A percentile compares a stretch with the other conserved stretches of the same genome.
phyloP scores from a whole-genome alignment of 805 yeast genomes.

The Ogataea angusta region DNA sequence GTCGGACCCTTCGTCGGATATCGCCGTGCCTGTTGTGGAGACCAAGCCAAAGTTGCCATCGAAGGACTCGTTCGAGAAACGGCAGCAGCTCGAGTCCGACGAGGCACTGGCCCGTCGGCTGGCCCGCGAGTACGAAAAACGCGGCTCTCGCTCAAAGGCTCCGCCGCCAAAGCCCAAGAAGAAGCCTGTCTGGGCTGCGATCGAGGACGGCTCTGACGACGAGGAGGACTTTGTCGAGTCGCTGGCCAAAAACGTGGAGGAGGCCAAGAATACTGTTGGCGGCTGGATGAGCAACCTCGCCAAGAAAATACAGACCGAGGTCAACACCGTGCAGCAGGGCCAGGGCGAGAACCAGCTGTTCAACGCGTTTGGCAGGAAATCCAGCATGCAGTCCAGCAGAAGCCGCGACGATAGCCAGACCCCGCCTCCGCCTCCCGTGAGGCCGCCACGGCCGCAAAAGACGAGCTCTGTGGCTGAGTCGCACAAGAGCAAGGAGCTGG shows the following conservation, averaged over 20 bases:
- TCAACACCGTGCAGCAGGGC: constrained; percentile 21
- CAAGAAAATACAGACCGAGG: constrained; percentile 39
- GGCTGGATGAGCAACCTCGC: constrained; percentile 74
- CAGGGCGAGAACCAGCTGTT: constrained; percentile 25
- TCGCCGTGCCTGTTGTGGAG: constrained; percentile 45
- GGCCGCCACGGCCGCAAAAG: constrained; percentile 4
- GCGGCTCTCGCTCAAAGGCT: constrained; percentile 7
- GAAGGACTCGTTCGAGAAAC: constrained; percentile 32
- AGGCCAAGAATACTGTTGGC: constrained; percentile 70
- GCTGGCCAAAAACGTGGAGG: constrained; percentile 72
- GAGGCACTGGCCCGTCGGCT: constrained; percentile 78
- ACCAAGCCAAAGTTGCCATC: constrained; percentile 33
- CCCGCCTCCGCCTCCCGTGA: constrained; percentile 3
- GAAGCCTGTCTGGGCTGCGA: constrained; percentile 22
- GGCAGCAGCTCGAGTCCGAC: constrained; percentile 43
- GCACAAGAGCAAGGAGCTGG: constrained; percentile 11
- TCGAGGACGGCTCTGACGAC: constrained; percentile 30
- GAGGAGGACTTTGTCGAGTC: constrained; percentile 54
- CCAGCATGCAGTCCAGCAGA: constrained; percentile 1
- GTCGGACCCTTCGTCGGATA: constrained; percentile 66
- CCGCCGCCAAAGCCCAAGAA: constrained; percentile 29
- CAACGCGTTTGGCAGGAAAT: constrained; percentile 29
- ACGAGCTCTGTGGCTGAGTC: constrained; percentile 24
- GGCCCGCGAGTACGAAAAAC: constrained; percentile 55
- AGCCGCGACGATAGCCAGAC: constrained; percentile 2